Evolutionary conservation across 352 stramenopile species (phyloP), one percentile per base, ranked within the genome.

Genomic region (Globisporangium rhizosaccharum): DNA sequence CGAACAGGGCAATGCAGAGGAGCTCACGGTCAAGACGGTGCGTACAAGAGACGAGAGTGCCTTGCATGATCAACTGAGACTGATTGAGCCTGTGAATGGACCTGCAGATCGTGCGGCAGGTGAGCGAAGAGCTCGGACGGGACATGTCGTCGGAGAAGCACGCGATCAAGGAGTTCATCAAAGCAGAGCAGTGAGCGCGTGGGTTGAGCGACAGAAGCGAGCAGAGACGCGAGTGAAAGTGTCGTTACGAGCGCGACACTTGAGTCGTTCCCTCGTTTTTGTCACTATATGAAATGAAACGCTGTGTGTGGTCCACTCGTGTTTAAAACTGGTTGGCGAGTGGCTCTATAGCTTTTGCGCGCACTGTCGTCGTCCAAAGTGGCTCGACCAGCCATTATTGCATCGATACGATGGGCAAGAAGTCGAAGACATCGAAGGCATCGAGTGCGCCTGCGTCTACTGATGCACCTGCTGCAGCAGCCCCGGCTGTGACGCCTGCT

Each of bases 11-110:
- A 73, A 94, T 52, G 75, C 80, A 2, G 78, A 92, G 53, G 77
- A 91, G 54, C 70, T 94, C 48, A 94, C 84, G n/a, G 70, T 92
- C 30, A 94, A 94, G 52, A 87, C 87, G 75, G 84, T 93, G 62
- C 20, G 56, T 51, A 11, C 23, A 9, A 17, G 44, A 9, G 44
- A 9, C n/a, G n/a, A 18, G 8, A 33, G 17, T n/a, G 33, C 4
- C 36, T 5, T 17, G 28, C 12, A 18, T 17, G 23, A 18, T 26
- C 23, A n/a, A 39, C n/a, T 57, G 49, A 23, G 30, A 26, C 37
- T 47, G 12, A 14, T n/a, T 18, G 18, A 39, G 2, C 10, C 33
- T 14, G 20, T 20, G n/a, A 20, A n/a, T 51, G 46, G 59, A 51
- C 14, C 33, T 39, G 46, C 56, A 91, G 82, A 89, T 92, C 47